phyloP scores from a whole-genome alignment of 2,329 filamentous ascomycete species.

The Cucurbitaria berberidis region DNA sequence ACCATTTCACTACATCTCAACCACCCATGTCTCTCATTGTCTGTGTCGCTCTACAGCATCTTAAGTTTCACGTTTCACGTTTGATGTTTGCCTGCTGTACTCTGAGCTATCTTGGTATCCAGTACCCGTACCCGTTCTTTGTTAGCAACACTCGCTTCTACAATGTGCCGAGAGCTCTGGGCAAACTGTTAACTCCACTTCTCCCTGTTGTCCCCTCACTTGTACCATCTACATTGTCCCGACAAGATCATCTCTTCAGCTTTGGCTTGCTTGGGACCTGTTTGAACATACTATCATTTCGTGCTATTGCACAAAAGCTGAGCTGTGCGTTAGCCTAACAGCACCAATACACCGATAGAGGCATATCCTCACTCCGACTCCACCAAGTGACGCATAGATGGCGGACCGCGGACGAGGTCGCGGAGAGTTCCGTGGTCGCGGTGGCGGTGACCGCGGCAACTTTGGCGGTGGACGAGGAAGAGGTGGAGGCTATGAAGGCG shows the following conservation, averaged over 20 bases:
- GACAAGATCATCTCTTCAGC: neutral
- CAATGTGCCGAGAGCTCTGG: too few species aligned
- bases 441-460: constrained; percentile 19
- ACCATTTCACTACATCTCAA: neutral
- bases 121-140: too few species aligned
- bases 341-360: neutral
- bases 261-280: neutral
- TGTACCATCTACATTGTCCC: neutral
- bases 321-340: neutral
- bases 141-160: too few species aligned
- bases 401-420: constrained; percentile 24
- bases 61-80: neutral
- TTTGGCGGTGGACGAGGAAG: constrained; percentile 25
- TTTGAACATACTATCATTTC: neutral
- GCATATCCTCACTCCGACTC: neutral
- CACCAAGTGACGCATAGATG: constrained; percentile 30
- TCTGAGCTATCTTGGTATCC: too few species aligned
- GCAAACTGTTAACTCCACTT: too few species aligned
- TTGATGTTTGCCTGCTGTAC: neutral
- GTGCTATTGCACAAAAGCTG: neutral
- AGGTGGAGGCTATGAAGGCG: constrained; percentile 13
- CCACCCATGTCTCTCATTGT: neutral
- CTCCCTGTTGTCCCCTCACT: too few species aligned
- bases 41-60: neutral
- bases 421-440: constrained; percentile 9